Evolutionary conservation across 1,139 yeast species (phyloP).

Genomic region (Kodamaea sp.): DNA sequence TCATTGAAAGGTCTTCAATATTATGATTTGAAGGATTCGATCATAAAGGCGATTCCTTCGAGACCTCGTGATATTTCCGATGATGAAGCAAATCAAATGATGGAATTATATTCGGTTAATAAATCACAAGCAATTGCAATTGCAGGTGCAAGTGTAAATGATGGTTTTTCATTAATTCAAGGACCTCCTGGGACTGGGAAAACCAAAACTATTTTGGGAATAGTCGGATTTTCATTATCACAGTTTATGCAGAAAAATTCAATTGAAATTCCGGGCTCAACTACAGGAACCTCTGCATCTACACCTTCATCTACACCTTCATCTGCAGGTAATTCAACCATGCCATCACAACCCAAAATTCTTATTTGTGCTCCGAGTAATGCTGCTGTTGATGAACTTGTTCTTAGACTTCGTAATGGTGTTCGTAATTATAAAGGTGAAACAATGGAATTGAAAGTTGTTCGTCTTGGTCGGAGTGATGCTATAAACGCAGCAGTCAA

Average conservation of each 20-base stretch:
- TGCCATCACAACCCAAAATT: slow-evolving; percentile 36
- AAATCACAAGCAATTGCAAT: slow-evolving; percentile 90
- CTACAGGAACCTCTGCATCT: slow-evolving; percentile 17
- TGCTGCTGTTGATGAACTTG: slow-evolving; percentile 97
- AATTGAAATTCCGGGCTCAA: slow-evolving; percentile 29
- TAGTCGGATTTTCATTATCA: slow-evolving; percentile 71
- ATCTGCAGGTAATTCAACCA: slow-evolving; percentile 3
- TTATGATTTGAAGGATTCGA: slow-evolving; percentile 66
- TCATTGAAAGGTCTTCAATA: slow-evolving; percentile 78
- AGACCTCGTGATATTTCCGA: slow-evolving; percentile 33
- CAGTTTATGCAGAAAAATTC: slow-evolving; percentile 23
- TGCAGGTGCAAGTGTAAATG: slow-evolving; percentile 59
- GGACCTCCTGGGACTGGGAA: slow-evolving; percentile 99
- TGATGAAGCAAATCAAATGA: slow-evolving; percentile 36
- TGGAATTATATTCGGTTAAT: slow-evolving; percentile 59
- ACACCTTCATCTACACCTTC: not conserved
- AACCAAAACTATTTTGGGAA: slow-evolving; percentile 92
- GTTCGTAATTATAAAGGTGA: slow-evolving; percentile 57
- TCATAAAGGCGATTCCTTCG: slow-evolving; percentile 64
- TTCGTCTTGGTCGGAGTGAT: slow-evolving; percentile 89
- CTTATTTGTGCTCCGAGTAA: slow-evolving; percentile 97
- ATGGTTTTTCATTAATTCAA: slow-evolving; percentile 87
- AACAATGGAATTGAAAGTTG: slow-evolving; percentile 62
- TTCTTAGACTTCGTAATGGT: slow-evolving; percentile 78
- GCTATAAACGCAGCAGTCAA: slow-evolving; percentile 80